phyloP scores from a whole-genome alignment of 208 protist genomes.

The Naegleria gruberi region DNA sequence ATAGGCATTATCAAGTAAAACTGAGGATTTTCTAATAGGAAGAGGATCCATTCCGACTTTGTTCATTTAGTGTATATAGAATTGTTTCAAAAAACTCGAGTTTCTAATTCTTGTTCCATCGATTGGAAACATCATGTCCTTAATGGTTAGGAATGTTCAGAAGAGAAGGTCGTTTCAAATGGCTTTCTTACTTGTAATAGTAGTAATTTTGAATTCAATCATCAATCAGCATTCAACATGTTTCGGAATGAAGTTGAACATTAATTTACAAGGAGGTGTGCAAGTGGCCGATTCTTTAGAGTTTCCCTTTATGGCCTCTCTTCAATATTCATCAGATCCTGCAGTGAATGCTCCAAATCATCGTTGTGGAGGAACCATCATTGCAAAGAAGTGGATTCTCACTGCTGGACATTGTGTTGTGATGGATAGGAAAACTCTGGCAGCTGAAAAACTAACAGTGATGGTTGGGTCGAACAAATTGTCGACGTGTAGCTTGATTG shows the following conservation, averaged over 20 bases:
- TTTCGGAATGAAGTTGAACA: not conserved
- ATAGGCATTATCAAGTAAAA: no score
- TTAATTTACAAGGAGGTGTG: not conserved
- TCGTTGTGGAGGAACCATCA: not conserved
- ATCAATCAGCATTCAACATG: no score
- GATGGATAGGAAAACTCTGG: not conserved
- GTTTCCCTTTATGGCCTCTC: not conserved
- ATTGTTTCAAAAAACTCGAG: no score
- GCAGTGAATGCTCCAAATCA: not conserved
- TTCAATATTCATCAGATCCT: not conserved
- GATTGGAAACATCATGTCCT: no score
- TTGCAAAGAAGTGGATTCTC: not conserved
- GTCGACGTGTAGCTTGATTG: not conserved
- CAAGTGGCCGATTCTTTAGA: not conserved
- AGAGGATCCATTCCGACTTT: no score
- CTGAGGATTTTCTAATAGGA: no score
- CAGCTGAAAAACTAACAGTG: not conserved
- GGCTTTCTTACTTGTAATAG: no score
- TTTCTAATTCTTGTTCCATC: no score
- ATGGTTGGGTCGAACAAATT: not conserved
- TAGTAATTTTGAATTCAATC: no score
- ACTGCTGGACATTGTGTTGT: not conserved
- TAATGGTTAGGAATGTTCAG: no score
- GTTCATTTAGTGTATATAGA: no score
- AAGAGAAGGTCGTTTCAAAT: no score